Base-by-base conservation (phyloP, 2,329 filamentous ascomycete species). In the Chaetomiaceae sp. region DNA sequence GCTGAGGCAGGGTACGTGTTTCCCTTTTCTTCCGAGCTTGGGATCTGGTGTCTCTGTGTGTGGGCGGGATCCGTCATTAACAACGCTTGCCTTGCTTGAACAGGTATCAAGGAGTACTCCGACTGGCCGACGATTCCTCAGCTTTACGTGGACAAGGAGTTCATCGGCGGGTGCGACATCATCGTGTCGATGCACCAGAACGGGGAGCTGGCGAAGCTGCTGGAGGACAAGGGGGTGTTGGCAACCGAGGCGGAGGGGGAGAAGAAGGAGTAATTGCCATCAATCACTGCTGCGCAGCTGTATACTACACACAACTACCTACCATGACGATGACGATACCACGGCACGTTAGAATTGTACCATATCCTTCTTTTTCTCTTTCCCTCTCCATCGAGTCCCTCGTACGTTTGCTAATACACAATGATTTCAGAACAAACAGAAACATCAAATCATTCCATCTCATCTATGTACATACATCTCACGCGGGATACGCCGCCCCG, bases 41-140 rank as follows among this genome's bases (percentile, higher is more conserved):
- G n/a, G n/a, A n/a, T n/a, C n/a, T n/a, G 25, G 25, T 27, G 12
- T 27, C 25, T 12, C 5, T 12, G 25, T 27, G 25, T 27, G 25
- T 12, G 25, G 25, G 25, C n/a, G n/a, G n/a, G n/a, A n/a, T n/a
- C n/a, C n/a, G n/a, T n/a, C n/a, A n/a, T 14, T 58, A 44, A 61
- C 48, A 14, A 46, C 43, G 39, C 25, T 5, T 3, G 30, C 10
- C 7, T 13, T 33, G 30, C 5, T 12, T 27, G 25, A 34, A 21
- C 59, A 91, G 92, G 93, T 46, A 96, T 99, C 74, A 99, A 99
- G 74, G 92, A 99, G 72, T 99, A 93, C 76, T 96, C 91, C 2
- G 93, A 97, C 67, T 99, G 93, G 93, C 93, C 93, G 13, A 99
- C 93, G 17, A 97, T 99, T 67, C 93, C 93, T 6, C 93, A 99